A percentile compares a stretch with the other conserved stretches of the same genome.
phyloP scores from a whole-genome alignment of 306 rosid genomes.

The Acacia acuminata region DNA sequence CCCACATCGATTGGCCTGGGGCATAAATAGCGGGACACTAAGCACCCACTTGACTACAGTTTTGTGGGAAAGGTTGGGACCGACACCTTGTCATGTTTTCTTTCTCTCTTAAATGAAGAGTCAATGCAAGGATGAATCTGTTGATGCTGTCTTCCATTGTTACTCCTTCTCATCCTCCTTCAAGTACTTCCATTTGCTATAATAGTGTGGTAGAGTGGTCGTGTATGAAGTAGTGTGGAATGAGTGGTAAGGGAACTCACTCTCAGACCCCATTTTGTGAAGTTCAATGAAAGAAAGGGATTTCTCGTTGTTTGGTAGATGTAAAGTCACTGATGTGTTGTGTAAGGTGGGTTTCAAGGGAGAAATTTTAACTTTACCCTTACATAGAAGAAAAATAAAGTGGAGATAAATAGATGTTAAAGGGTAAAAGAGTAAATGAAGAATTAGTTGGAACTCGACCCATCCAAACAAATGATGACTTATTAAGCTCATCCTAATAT shows the following conservation, averaged over 20 bases:
- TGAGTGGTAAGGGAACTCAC: constrained; percentile 69
- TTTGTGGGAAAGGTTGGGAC: no score
- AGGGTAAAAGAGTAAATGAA: neutral
- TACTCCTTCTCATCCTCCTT: no score
- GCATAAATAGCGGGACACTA: no score
- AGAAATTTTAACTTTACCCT: neutral
- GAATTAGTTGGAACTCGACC: neutral
- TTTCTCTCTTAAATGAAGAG: no score
- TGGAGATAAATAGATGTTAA: neutral
- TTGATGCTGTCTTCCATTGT: no score
- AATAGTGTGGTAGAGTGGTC: no score
- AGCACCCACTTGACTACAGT: no score
- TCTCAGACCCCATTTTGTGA: neutral
- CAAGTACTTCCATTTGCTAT: no score
- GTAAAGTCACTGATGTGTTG: neutral
- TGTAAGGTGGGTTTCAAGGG: neutral
- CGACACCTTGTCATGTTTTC: no score
- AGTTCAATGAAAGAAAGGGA: neutral
- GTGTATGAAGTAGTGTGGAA: neutral
- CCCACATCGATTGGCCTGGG: no score
- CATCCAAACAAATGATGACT: neutral
- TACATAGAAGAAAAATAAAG: neutral
- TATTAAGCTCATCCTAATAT: no score
- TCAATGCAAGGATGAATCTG: no score
- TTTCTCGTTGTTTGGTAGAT: neutral